phyloP scores from a whole-genome alignment of 1,284 basidiomycete species.

The Vanrija sp. region DNA sequence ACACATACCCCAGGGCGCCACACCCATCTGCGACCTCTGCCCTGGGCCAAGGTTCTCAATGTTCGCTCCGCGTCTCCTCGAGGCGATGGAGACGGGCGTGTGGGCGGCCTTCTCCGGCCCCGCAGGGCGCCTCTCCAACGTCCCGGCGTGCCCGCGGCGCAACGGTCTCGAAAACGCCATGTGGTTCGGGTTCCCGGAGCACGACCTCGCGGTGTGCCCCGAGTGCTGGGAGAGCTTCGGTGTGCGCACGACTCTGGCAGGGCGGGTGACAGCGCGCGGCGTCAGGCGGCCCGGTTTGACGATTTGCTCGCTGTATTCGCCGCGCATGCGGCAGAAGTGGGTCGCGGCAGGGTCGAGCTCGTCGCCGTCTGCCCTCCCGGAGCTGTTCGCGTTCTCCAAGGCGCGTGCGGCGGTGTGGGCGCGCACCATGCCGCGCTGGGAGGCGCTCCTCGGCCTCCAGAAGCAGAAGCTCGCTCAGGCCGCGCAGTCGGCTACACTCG shows the following conservation, averaged over 20 bases:
- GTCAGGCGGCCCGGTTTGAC: not conserved
- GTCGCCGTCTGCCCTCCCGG: too few relatives aligned
- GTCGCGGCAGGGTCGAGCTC: too few relatives aligned
- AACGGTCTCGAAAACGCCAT: not conserved
- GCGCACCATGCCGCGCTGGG: too few relatives aligned
- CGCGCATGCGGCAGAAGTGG: not conserved
- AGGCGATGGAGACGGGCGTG: not conserved
- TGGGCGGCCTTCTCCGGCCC: not conserved
- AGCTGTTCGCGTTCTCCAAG: too few relatives aligned
- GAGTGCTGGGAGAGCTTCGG: conserved; percentile 1
- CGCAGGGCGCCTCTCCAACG: not conserved
- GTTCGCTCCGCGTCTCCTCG: not conserved
- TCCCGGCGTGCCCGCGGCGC: not conserved
- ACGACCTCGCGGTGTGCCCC: not conserved
- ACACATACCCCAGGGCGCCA: not conserved
- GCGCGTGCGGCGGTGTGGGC: too few relatives aligned
- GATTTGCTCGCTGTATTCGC: not conserved
- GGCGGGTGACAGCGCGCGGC: not conserved
- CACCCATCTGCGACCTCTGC: not conserved
- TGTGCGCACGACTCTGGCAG: not conserved
- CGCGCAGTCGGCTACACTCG: too few relatives aligned
- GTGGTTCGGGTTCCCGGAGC: conserved; percentile 2
- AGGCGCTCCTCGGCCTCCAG: too few relatives aligned
- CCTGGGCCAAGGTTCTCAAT: not conserved
- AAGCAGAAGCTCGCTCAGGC: too few relatives aligned